Percentiles rank a stretch among this genome's conserved stretches.
Evolutionary conservation across 164 flowering plant genomes (phyloP).

Genomic region (Aristolochia californica): DNA sequence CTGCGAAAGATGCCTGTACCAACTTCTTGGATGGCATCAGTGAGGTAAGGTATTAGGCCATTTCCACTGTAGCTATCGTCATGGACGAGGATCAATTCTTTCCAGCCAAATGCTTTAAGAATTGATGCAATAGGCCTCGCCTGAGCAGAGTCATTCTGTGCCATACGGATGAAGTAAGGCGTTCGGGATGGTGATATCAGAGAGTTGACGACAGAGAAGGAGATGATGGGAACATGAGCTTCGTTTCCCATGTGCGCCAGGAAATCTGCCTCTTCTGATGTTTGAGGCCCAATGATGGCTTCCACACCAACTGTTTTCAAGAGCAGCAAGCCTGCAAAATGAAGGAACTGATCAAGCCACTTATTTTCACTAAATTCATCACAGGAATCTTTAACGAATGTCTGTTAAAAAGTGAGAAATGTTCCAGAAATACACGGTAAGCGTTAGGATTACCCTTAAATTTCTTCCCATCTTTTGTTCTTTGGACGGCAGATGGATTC

Average conservation of each 20-base stretch:
- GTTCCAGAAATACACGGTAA: no score
- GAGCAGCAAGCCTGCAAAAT: slow-evolving; percentile 17
- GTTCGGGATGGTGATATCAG: slow-evolving; percentile 4
- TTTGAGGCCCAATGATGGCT: slow-evolving; percentile 19
- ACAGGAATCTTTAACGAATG: background rate
- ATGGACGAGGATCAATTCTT: slow-evolving; percentile 10
- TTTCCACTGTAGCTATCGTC: slow-evolving; percentile 16
- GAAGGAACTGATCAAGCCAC: background rate
- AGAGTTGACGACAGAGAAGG: slow-evolving; percentile 14
- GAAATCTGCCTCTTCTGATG: slow-evolving; percentile 16
- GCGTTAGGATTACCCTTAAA: no score
- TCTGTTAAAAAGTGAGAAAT: background rate
- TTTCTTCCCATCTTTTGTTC: background rate
- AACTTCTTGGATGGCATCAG: slow-evolving; percentile 6
- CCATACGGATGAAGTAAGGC: slow-evolving; percentile 14
- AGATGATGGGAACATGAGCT: slow-evolving; percentile 13
- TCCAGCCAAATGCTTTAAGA: slow-evolving; percentile 11
- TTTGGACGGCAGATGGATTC: background rate
- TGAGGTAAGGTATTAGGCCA: slow-evolving; percentile 13
- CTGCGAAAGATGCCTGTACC: slow-evolving; percentile 1
- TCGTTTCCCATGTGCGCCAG: slow-evolving; percentile 11
- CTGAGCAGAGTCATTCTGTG: slow-evolving; percentile 14
- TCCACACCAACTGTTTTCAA: slow-evolving; percentile 12
- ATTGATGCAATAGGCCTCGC: slow-evolving; percentile 16
- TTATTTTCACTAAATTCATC: background rate